phyloP scores from a whole-genome alignment of 2,329 filamentous ascomycete genomes.

The Colletotrichum chlorophyti region DNA sequence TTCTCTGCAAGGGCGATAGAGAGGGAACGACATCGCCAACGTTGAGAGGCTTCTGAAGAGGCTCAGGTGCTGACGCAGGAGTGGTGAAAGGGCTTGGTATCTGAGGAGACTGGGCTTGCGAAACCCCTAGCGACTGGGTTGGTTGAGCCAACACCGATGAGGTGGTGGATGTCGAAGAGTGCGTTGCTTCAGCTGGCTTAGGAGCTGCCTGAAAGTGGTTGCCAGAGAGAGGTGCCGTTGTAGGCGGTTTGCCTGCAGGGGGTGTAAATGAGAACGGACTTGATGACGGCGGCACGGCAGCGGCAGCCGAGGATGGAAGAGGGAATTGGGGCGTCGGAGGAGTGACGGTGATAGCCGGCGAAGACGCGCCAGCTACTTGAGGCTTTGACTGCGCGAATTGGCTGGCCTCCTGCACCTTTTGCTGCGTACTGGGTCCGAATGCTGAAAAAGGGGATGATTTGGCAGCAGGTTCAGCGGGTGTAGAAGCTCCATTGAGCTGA shows the following conservation, averaged over 20 bases:
- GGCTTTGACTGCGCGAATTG: constrained; percentile 6
- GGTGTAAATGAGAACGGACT: constrained; percentile 5
- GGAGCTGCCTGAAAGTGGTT: constrained; percentile 10
- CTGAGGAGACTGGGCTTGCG: constrained; percentile 1
- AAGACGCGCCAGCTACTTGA: neutral
- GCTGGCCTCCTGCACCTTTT: constrained; percentile 3
- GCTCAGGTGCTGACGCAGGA: constrained; percentile 29
- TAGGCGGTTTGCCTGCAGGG: neutral
- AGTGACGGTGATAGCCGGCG: constrained; percentile 25
- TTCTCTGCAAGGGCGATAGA: constrained; percentile 7
- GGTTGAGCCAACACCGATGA: neutral
- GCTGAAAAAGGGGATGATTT: neutral
- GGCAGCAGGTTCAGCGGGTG: neutral
- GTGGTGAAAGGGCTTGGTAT: neutral
- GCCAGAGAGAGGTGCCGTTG: neutral
- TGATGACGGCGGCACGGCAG: neutral
- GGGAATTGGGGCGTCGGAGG: constrained; percentile 27
- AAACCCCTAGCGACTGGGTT: constrained; percentile 33
- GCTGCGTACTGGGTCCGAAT: constrained; percentile 3
- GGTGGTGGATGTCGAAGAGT: neutral
- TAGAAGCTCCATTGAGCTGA: constrained; percentile 3
- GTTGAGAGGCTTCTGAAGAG: neutral
- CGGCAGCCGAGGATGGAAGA: neutral
- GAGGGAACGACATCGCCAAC: neutral
- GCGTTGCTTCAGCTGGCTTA: constrained; percentile 15